Percentiles rank a stretch among this genome's conserved stretches.
phyloP scores from a whole-genome alignment of 2,329 filamentous ascomycete species.

The Pseudogymnoascus sp. region DNA sequence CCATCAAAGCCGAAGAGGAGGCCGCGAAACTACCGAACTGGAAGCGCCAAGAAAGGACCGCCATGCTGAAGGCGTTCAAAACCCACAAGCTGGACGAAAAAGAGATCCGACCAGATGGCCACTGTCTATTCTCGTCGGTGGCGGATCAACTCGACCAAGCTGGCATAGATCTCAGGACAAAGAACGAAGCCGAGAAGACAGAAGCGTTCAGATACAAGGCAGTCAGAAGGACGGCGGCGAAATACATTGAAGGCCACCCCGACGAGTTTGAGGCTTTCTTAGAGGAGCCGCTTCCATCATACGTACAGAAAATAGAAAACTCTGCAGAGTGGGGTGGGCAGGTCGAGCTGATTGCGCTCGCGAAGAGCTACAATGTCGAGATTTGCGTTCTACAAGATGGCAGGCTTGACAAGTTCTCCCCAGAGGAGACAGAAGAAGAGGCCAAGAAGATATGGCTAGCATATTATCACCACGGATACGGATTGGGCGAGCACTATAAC shows the following conservation, averaged over 20 bases:
- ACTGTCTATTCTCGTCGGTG: slow-evolving; percentile 88
- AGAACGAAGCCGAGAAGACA: slow-evolving; percentile 22
- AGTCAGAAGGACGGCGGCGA: slow-evolving; percentile 63
- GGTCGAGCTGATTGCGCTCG: slow-evolving; percentile 77
- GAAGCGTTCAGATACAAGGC: slow-evolving; percentile 48
- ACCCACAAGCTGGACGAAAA: slow-evolving; percentile 59
- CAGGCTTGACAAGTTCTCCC: slow-evolving; percentile 64
- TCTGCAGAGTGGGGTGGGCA: slow-evolving; percentile 97
- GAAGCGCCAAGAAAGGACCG: slow-evolving; percentile 57
- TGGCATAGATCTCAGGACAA: slow-evolving; percentile 35
- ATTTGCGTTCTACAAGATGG: slow-evolving; percentile 85
- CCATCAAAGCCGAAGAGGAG: slow-evolving; percentile 62
- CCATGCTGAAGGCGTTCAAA: slow-evolving; percentile 61
- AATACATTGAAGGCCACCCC: slow-evolving; percentile 63
- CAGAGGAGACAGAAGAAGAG: slow-evolving; percentile 36
- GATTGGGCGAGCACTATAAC: slow-evolving; percentile 95
- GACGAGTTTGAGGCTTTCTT: slow-evolving; percentile 83
- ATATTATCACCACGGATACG: slow-evolving; percentile 91
- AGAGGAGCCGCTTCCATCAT: slow-evolving; percentile 67
- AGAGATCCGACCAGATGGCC: slow-evolving; percentile 80
- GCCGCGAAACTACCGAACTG: slow-evolving; percentile 66
- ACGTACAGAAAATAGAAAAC: slow-evolving; percentile 67
- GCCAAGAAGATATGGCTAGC: slow-evolving; percentile 68
- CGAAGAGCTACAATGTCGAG: slow-evolving; percentile 67
- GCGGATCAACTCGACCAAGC: slow-evolving; percentile 67